These are phyloP conservation scores for Kluyveromyces sp. DNA, from an alignment of 1,139 yeast species.

Conservation along the genomic window DNA sequence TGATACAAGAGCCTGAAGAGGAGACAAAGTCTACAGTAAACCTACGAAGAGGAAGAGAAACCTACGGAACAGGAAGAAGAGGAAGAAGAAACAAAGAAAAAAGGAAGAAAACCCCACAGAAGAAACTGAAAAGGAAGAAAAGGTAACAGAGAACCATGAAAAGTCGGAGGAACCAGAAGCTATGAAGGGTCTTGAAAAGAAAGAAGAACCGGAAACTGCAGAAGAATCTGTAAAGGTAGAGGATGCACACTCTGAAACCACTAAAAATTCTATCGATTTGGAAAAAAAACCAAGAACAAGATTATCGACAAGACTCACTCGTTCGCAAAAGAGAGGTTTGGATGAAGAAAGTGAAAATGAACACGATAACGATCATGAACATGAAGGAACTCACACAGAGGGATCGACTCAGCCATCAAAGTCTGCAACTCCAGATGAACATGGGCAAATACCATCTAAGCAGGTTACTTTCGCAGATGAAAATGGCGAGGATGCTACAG, in stretches of 20 bases:
- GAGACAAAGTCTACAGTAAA: not conserved
- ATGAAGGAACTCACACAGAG: not conserved
- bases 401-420: not conserved
- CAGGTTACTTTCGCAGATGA: not conserved
- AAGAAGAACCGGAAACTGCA: not conserved
- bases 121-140: not conserved
- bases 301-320: constrained; percentile 5
- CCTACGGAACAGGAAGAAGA: not conserved
- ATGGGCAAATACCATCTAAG: not conserved
- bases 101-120: not conserved
- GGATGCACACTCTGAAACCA: constrained; percentile 8
- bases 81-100: not conserved
- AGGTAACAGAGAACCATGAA: not conserved
- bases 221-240: not conserved
- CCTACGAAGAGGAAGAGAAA: not conserved
- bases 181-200: too few relatives aligned
- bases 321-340: constrained; percentile 6
- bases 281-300: constrained; percentile 12
- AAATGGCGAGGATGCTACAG: not conserved
- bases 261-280: constrained; percentile 5
- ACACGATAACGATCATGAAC: constrained; percentile 7
- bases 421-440: not conserved
- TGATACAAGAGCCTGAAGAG: not conserved
- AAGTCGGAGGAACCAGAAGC: not conserved
- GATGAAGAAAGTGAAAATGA: constrained; percentile 10